Conservation (phyloP, 768 basidiomycete genomes). For the Lactarius vividus region DNA sequence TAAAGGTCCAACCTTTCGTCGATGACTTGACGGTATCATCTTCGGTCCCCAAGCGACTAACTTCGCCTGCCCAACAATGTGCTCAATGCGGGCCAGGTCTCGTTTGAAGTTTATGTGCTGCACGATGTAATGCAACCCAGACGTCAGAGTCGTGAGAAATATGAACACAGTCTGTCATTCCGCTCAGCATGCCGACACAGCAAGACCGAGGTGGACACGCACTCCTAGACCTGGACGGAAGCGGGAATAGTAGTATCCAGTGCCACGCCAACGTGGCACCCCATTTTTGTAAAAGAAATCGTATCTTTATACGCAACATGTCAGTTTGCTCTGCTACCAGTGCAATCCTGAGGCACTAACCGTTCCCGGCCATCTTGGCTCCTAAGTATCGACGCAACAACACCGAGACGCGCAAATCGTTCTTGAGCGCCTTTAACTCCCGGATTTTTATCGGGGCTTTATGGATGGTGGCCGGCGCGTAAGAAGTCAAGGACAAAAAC, state of each 20-base stretch:
- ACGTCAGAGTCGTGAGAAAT: constrained; percentile 76
- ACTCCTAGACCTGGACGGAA: constrained; percentile 92
- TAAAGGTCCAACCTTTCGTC: constrained; percentile 56
- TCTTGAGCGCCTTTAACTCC: constrained; percentile 79
- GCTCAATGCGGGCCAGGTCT: constrained; percentile 67
- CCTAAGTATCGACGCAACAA: constrained; percentile 78
- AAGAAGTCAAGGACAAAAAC: not conserved
- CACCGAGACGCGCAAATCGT: constrained; percentile 87
- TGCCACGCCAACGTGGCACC: constrained; percentile 94
- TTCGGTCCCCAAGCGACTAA: constrained; percentile 82
- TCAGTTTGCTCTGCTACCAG: constrained; percentile 14
- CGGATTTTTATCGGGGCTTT: constrained; percentile 94
- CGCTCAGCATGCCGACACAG: constrained; percentile 12
- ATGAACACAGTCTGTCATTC: constrained; percentile 59
- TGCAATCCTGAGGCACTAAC: constrained; percentile 39
- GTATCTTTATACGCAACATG: constrained; percentile 47
- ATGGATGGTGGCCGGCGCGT: not conserved
- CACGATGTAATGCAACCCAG: constrained; percentile 78
- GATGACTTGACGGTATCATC: constrained; percentile 56
- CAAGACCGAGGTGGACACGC: not conserved
- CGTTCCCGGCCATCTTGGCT: constrained; percentile 72
- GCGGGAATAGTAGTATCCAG: constrained; percentile 94
- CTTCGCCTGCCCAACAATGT: constrained; percentile 59
- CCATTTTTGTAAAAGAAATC: constrained; percentile 98
- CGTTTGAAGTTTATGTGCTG: constrained; percentile 73